These are phyloP conservation scores for Paramecium bursaria DNA, from an alignment of 73 alveolate genomes.

Conservation along the genomic window DNA sequence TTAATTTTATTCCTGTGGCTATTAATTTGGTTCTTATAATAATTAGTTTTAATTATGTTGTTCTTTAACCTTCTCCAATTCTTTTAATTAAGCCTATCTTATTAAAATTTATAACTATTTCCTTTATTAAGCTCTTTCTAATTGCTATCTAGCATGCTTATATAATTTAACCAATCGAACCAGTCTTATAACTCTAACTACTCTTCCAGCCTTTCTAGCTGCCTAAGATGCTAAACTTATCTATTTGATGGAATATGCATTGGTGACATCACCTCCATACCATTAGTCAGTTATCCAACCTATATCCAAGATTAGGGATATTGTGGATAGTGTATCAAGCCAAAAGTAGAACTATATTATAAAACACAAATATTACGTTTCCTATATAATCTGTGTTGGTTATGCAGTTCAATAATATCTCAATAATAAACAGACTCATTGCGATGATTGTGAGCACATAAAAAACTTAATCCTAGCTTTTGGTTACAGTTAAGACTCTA, in stretches of 20 bases:
- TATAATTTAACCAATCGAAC: constrained; percentile 75
- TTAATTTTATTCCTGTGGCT: too few relatives aligned
- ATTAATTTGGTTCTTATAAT: too few relatives aligned
- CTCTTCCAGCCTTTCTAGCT: constrained; percentile 78
- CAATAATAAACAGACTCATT: constrained; percentile 65
- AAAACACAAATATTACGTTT: constrained; percentile 1
- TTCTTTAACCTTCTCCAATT: too few relatives aligned
- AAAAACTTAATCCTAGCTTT: constrained; percentile 69
- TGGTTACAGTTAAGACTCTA: constrained; percentile 68
- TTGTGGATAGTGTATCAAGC: constrained; percentile 82
- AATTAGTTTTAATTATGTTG: too few relatives aligned
- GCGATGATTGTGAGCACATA: constrained; percentile 54
- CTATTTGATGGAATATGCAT: constrained; percentile 79
- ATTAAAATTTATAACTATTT: not conserved
- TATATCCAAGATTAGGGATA: constrained; percentile 80
- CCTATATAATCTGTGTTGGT: constrained; percentile 67
- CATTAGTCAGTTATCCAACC: constrained; percentile 82
- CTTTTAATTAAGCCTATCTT: constrained; percentile 15
- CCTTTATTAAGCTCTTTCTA: constrained; percentile 41
- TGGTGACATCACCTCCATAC: constrained; percentile 72
- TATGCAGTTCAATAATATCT: constrained; percentile 67
- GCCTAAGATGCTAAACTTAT: constrained; percentile 88
- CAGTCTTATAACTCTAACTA: constrained; percentile 74
- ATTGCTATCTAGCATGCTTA: constrained; percentile 64
- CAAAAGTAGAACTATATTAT: constrained; percentile 76